Percentiles rank a stretch among this genome's conserved stretches.
Conservation (phyloP, 495 filamentous ascomycete species). For the Hypoxylon lienhwacheense region DNA sequence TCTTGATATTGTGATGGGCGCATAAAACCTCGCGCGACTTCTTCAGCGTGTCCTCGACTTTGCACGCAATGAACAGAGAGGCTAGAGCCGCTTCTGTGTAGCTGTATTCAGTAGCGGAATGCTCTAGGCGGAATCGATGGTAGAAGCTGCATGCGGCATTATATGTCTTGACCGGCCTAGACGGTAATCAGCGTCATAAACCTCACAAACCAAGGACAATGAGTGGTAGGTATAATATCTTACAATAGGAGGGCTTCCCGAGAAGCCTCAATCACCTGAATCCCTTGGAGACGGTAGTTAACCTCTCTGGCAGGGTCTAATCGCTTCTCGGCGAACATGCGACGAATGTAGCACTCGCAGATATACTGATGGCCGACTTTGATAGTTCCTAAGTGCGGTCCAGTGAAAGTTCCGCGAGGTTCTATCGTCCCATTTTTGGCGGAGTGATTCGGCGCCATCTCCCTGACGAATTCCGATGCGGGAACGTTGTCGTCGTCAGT, state of each 20-base stretch:
- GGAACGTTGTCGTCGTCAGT: neutral
- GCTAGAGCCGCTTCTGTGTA: conserved; percentile 79
- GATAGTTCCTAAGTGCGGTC: conserved; percentile 45
- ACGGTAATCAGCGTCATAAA: neutral
- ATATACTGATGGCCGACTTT: conserved; percentile 47
- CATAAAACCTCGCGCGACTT: conserved; percentile 93
- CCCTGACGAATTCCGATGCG: neutral
- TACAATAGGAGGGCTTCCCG: conserved; percentile 21
- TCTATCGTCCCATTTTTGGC: conserved; percentile 23
- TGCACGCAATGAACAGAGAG: conserved; percentile 88
- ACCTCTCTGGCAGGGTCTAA: conserved; percentile 43
- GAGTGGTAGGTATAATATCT: neutral
- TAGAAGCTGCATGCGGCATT: conserved; percentile 84
- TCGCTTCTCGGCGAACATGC: conserved; percentile 42
- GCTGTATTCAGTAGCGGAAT: conserved; percentile 71
- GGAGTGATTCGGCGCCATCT: conserved; percentile 23
- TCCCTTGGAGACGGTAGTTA: conserved; percentile 29
- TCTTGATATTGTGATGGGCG: conserved; percentile 82
- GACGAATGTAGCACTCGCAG: conserved; percentile 44
- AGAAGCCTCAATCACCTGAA: conserved; percentile 23
- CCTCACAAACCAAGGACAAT: neutral
- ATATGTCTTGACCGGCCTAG: conserved; percentile 77
- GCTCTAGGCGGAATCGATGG: conserved; percentile 82
- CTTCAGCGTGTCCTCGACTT: conserved; percentile 96
- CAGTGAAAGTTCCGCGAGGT: conserved; percentile 5